Percentiles rank a stretch among this genome's conserved stretches.
Conservation (phyloP, 345 rosid genomes). For the Litchi chinensis region DNA sequence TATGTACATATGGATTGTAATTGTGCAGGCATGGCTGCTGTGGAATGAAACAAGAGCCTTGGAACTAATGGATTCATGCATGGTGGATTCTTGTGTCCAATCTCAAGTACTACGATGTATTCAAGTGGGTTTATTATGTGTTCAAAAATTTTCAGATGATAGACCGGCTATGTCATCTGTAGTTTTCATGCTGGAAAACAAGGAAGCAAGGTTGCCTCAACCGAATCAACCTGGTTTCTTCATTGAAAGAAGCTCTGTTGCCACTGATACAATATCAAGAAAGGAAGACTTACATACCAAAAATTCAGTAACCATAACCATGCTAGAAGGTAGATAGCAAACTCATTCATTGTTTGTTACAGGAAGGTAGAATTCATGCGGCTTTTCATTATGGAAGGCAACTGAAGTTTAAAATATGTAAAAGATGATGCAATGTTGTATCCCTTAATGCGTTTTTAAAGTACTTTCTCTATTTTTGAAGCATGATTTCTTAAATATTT, state of each 20-base stretch:
- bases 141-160: conserved; percentile 2
- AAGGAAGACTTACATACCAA: not conserved
- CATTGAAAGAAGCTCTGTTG: not conserved
- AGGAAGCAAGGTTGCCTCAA: not conserved
- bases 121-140: conserved; percentile 17
- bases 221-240: conserved; percentile 20
- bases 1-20: not conserved
- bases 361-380: too few species aligned
- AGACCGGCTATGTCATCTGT: conserved; percentile 21
- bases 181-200: conserved; percentile 6
- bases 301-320: conserved; percentile 19
- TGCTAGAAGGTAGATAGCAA: conserved; percentile 10
- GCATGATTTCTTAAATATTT: too few species aligned
- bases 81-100: not conserved
- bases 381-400: too few species aligned
- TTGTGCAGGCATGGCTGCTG: conserved; percentile 25
- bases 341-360: not conserved
- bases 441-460: too few species aligned
- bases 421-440: not conserved
- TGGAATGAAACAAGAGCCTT: conserved; percentile 14
- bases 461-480: too few species aligned
- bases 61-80: conserved; percentile 13
- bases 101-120: conserved; percentile 8
- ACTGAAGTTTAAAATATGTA: not conserved
- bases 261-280: not conserved